Evolutionary conservation across 2,329 filamentous ascomycete genomes (phyloP).

Genomic region (Paecilomyces variotii): DNA sequence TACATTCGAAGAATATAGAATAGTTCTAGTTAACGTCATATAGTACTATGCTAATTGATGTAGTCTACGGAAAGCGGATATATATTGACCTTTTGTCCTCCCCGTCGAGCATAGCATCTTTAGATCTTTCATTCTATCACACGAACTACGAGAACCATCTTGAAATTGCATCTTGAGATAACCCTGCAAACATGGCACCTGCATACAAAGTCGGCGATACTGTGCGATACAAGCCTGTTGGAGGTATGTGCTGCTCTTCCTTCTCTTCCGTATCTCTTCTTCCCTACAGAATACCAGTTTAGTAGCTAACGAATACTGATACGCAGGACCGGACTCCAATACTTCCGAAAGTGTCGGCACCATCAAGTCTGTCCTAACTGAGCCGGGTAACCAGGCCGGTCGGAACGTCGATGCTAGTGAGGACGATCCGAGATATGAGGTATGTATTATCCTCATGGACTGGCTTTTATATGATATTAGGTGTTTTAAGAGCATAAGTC

Average conservation of each 20-base stretch:
- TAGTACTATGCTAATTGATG: too few species aligned
- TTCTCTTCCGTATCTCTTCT: neutral
- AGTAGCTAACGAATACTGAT: neutral
- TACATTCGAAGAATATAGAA: too few species aligned
- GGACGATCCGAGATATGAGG: conserved; percentile 29
- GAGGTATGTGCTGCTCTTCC: conserved; percentile 14
- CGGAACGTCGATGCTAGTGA: conserved; percentile 25
- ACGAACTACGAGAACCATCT: too few species aligned
- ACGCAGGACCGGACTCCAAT: conserved; percentile 22
- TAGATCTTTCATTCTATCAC: too few species aligned
- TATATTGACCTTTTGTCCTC: too few species aligned
- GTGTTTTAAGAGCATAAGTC: too few species aligned
- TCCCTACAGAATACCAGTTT: neutral
- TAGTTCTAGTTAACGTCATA: too few species aligned
- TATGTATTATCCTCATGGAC: conserved; percentile 3
- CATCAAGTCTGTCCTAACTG: conserved; percentile 23
- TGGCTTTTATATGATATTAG: neutral
- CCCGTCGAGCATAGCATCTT: too few species aligned
- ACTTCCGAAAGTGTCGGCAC: conserved; percentile 26
- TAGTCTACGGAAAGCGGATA: too few species aligned
- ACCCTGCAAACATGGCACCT: neutral
- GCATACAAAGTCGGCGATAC: conserved; percentile 12
- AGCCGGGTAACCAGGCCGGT: conserved; percentile 21
- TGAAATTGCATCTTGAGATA: too few species aligned
- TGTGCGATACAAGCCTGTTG: conserved; percentile 30